These are phyloP conservation scores for Silene vulgaris DNA, from an alignment of 179 eudicot genomes.

Conservation along the genomic window DNA sequence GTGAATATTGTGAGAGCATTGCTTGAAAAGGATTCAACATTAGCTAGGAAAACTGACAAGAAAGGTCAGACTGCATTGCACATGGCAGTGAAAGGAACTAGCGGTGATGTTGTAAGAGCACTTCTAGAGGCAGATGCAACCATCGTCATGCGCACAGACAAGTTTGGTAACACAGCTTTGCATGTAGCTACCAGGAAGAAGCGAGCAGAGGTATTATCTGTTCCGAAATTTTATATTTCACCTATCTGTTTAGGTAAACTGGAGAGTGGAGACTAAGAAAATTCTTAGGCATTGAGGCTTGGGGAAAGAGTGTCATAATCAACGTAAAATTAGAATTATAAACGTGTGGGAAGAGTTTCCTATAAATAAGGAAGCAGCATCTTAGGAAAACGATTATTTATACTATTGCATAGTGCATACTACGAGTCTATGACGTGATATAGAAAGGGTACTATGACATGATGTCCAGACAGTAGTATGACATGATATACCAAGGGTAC, in stretches of 20 bases:
- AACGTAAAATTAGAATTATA: not conserved
- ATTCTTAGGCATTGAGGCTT: not conserved
- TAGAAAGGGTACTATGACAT: too few species aligned
- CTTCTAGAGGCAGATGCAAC: slow-evolving; percentile 72
- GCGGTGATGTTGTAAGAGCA: slow-evolving; percentile 58
- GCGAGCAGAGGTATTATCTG: slow-evolving; percentile 57
- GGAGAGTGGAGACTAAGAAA: not conserved
- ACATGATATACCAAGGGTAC: not conserved
- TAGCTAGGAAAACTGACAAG: slow-evolving; percentile 64
- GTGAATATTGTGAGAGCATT: slow-evolving; percentile 51
- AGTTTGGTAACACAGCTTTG: slow-evolving; percentile 72
- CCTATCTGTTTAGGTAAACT: not conserved
- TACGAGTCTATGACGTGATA: too few species aligned
- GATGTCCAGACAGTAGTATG: too few species aligned
- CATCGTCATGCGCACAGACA: slow-evolving; percentile 70
- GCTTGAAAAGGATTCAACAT: slow-evolving; percentile 46
- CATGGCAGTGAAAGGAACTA: slow-evolving; percentile 91
- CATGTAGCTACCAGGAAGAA: slow-evolving; percentile 90
- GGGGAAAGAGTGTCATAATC: not conserved
- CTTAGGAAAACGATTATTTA: not conserved
- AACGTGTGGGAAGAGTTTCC: not conserved
- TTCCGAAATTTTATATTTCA: not conserved
- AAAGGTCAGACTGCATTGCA: slow-evolving; percentile 93
- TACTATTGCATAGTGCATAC: too few species aligned
- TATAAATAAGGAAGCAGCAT: not conserved